These are phyloP conservation scores for Pyrenophora teres DNA, from an alignment of 2,329 filamentous ascomycete genomes.

Conservation along the genomic window DNA sequence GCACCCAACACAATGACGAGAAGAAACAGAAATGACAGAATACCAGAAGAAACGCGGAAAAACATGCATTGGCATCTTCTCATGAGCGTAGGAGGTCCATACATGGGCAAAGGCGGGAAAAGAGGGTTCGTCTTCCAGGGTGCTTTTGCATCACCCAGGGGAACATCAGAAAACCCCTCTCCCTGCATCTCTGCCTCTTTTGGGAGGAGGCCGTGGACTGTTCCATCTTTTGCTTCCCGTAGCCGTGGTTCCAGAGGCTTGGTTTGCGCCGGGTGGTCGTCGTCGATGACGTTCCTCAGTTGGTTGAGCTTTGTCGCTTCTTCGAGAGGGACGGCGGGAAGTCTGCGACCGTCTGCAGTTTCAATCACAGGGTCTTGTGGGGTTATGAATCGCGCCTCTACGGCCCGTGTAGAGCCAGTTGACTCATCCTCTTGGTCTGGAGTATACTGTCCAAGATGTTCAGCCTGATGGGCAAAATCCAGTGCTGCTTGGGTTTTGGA, in stretches of 20 bases:
- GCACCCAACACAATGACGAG: slow-evolving; percentile 75
- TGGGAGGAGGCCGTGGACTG: slow-evolving; percentile 45
- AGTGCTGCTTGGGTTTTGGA: slow-evolving; percentile 51
- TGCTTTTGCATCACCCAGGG: slow-evolving; percentile 55
- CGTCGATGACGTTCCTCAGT: slow-evolving; percentile 59
- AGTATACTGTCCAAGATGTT: slow-evolving; percentile 51
- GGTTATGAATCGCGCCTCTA: slow-evolving; percentile 66
- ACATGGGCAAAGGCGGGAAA: slow-evolving; percentile 82
- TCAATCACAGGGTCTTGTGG: slow-evolving; percentile 73
- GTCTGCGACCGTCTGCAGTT: slow-evolving; percentile 67
- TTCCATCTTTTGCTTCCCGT: slow-evolving; percentile 51
- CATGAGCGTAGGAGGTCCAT: slow-evolving; percentile 73
- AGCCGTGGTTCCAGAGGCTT: slow-evolving; percentile 33
- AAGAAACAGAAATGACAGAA: slow-evolving; percentile 79
- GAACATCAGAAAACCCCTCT: slow-evolving; percentile 52
- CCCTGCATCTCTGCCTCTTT: slow-evolving; percentile 33
- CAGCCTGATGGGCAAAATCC: slow-evolving; percentile 65
- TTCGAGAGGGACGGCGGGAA: slow-evolving; percentile 70
- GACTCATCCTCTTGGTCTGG: slow-evolving; percentile 48
- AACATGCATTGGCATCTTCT: slow-evolving; percentile 67
- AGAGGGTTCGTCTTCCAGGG: slow-evolving; percentile 75
- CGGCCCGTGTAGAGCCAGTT: slow-evolving; percentile 58
- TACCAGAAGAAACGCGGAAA: slow-evolving; percentile 71
- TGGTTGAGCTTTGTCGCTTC: slow-evolving; percentile 74
- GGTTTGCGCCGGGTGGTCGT: slow-evolving; percentile 40